A percentile compares a stretch with the other conserved stretches of the same genome.
These are phyloP conservation scores for Penicillium sp. DNA, from an alignment of 2,329 filamentous ascomycete species.

Conservation along the genomic window DNA sequence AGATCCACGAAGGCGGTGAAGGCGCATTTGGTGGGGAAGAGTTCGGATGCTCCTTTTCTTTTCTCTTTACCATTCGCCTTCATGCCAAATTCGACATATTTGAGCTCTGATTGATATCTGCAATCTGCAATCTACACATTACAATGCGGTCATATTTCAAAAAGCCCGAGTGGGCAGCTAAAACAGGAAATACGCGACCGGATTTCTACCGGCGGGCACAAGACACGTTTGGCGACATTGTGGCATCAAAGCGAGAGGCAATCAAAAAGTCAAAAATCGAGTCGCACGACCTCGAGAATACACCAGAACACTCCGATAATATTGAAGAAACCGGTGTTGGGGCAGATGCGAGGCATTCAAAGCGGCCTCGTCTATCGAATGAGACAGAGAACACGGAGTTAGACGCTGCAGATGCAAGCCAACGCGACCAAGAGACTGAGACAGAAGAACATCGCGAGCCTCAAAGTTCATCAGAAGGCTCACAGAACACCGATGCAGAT, in stretches of 20 bases:
- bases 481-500: constrained; percentile 3
- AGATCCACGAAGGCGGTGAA: constrained; percentile 7
- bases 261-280: constrained; percentile 22
- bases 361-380: constrained; percentile 25
- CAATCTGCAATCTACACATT: too few species aligned
- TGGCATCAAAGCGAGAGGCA: constrained; percentile 40
- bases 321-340: not conserved
- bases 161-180: constrained; percentile 48
- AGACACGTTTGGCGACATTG: constrained; percentile 44
- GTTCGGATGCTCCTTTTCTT: not conserved
- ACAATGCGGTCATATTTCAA: constrained; percentile 52
- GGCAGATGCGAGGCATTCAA: constrained; percentile 4
- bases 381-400: constrained; percentile 7
- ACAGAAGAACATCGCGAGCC: not conserved
- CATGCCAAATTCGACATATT: not conserved
- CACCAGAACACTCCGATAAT: too few species aligned
- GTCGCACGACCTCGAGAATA: not conserved
- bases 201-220: constrained; percentile 49
- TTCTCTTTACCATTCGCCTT: not conserved
- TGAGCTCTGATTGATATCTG: not conserved
- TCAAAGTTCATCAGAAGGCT: too few species aligned
- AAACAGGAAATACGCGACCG: constrained; percentile 31
- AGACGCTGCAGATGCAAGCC: not conserved
- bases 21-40: not conserved
- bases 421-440: not conserved